A percentile compares a stretch with the other conserved stretches of the same genome.
Conservation (phyloP, 768 basidiomycete genomes). For the Amylocystis lapponica region DNA sequence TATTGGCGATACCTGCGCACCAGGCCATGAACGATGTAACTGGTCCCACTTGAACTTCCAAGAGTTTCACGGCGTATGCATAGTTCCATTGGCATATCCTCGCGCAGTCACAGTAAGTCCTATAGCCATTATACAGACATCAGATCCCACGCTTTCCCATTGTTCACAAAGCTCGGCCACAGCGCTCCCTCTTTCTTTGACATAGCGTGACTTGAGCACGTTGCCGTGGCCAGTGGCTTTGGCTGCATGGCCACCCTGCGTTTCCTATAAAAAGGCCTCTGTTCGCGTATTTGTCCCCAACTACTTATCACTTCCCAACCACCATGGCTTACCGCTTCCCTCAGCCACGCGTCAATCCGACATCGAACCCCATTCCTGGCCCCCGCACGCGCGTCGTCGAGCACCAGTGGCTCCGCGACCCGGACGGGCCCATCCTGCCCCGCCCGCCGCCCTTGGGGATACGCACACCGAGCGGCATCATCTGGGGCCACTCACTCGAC, state of each 20-base stretch:
- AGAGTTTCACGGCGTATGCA: too few relatives aligned
- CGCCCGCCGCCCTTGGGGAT: constrained; percentile 5
- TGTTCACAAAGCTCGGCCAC: too few relatives aligned
- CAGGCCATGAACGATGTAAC: too few relatives aligned
- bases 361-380: not conserved
- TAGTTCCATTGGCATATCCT: too few relatives aligned
- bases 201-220: not conserved
- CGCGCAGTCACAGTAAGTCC: too few relatives aligned
- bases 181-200: not conserved
- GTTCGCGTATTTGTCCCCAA: not conserved
- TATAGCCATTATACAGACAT: too few relatives aligned
- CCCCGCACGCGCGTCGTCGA: constrained; percentile 1
- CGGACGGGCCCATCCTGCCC: constrained; percentile 9
- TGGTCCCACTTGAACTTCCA: too few relatives aligned
- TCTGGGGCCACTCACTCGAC: constrained; percentile 10
- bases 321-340: not conserved
- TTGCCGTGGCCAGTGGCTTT: too few relatives aligned
- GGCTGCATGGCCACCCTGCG: not conserved
- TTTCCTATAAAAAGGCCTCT: not conserved
- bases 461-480: constrained; percentile 12
- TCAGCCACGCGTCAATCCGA: not conserved
- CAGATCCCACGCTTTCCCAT: too few relatives aligned
- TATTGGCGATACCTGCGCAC: too few relatives aligned
- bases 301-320: not conserved
- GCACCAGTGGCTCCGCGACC: constrained; percentile 14